Evolutionary conservation across 345 rosid species (phyloP), one percentile per base, ranked within the genome.

Genomic region (Gossypium turneri): DNA sequence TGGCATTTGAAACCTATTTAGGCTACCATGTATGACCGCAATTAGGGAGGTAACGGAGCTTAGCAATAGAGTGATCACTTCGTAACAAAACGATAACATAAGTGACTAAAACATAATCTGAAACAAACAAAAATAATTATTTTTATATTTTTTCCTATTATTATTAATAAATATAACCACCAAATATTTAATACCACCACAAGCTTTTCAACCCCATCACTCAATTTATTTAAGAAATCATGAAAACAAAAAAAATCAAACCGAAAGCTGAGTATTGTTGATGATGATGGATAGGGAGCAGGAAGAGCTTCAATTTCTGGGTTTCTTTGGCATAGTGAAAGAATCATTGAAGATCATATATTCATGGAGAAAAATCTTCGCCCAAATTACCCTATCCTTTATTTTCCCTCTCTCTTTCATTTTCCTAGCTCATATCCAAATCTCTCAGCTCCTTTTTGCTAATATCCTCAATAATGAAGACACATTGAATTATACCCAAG

Each of bases 391-490:
- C 1, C 79, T 88, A 0, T 57, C 85, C 65, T 53, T 89, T 1
- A 81, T 89, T 51, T 81, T 87, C 70, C 93, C 93, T 22, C 81
- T 89, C 27, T 65, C 83, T 34, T 51, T 85, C 80, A 73, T 88
- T 79, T 75, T 76, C 80, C 68, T 88, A 0, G 84, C 80, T 47
- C 84, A 88, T 51, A 48, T 76, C 34, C 72, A 75, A 24, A 45
- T 84, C 22, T 60, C 89, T 2, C 72, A 85, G 9, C 20, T 79
- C 45, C 56, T 86, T 29, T 76, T 75, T 64, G 44, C 73, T 12
- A 61, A 77, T 22, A 77, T 86, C 29, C 3, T 70, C 12, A 44
- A 1, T 50, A 45, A 83, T 17, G 67, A 59, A 24, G 25, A 47
- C 24, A n/a, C 48, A 67, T 22, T 48, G 67, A 29, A 78, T 3